phyloP scores from a whole-genome alignment of 495 filamentous ascomycete species.

The Daldinia concentrica region DNA sequence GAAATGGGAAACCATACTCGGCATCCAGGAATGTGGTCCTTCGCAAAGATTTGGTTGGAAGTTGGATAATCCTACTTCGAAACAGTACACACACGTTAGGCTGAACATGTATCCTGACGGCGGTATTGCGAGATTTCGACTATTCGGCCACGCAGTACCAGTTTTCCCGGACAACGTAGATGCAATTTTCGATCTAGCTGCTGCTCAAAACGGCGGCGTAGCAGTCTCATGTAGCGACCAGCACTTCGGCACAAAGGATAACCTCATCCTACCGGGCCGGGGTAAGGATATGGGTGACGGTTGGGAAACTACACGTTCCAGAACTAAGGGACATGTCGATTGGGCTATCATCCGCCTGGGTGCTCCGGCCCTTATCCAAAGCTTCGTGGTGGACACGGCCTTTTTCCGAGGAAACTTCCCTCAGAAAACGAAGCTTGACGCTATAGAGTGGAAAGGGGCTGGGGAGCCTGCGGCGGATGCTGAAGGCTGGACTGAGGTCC shows the following conservation, averaged over 20 bases:
- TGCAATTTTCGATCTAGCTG: slow-evolving; percentile 80
- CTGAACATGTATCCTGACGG: slow-evolving; percentile 94
- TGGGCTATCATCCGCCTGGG: slow-evolving; percentile 87
- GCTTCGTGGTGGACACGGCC: slow-evolving; percentile 84
- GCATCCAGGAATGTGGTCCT: slow-evolving; percentile 75
- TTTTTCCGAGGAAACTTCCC: slow-evolving; percentile 94
- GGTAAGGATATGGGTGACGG: slow-evolving; percentile 94
- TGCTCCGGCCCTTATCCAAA: slow-evolving; percentile 71
- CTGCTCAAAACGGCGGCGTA: slow-evolving; percentile 82
- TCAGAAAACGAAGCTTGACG: slow-evolving; percentile 76
- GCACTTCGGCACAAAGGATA: slow-evolving; percentile 85
- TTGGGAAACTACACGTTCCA: slow-evolving; percentile 88
- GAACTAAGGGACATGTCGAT: slow-evolving; percentile 80
- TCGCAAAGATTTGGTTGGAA: slow-evolving; percentile 82
- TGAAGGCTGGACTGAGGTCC: slow-evolving; percentile 73
- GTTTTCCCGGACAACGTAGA: slow-evolving; percentile 70
- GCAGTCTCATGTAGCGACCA: slow-evolving; percentile 81
- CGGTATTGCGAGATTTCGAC: slow-evolving; percentile 86
- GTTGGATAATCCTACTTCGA: slow-evolving; percentile 64
- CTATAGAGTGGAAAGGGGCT: slow-evolving; percentile 62
- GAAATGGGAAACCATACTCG: slow-evolving; percentile 78
- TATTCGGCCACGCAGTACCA: slow-evolving; percentile 81
- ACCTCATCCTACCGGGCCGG: slow-evolving; percentile 83
- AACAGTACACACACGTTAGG: slow-evolving; percentile 83
- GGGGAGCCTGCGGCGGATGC: slow-evolving; percentile 67